Conservation (phyloP, 2,329 filamentous ascomycete genomes). For the Scedosporium minutisporum region DNA sequence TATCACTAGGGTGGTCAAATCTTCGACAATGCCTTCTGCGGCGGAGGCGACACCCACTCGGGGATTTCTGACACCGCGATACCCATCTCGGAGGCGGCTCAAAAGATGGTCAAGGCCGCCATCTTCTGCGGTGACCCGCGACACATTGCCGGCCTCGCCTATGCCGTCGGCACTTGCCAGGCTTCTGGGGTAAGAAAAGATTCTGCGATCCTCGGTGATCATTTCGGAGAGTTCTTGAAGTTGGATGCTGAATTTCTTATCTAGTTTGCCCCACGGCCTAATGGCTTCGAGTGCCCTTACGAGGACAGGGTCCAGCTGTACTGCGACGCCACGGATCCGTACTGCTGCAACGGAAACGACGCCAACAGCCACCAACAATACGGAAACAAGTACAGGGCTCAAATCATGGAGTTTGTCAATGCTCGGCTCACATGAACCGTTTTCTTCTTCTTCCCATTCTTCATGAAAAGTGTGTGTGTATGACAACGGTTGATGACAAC, state of each 20-base stretch:
- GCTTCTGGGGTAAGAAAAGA: constrained; percentile 40
- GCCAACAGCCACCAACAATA: constrained; percentile 53
- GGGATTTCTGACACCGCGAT: constrained; percentile 30
- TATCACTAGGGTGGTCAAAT: constrained; percentile 54
- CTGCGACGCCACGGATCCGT: constrained; percentile 54
- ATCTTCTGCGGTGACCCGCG: constrained; percentile 58
- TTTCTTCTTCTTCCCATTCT: background rate
- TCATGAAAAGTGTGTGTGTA: background rate
- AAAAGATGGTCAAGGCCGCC: constrained; percentile 49
- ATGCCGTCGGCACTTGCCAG: constrained; percentile 50
- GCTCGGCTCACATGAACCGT: constrained; percentile 14
- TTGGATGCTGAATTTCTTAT: background rate
- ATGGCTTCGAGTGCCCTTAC: constrained; percentile 47
- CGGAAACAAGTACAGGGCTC: constrained; percentile 49
- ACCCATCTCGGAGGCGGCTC: constrained; percentile 33
- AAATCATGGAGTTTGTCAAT: constrained; percentile 52
- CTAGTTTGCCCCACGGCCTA: constrained; percentile 51
- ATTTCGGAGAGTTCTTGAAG: background rate
- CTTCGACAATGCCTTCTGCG: constrained; percentile 53
- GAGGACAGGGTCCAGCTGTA: constrained; percentile 45
- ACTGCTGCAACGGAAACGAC: constrained; percentile 57
- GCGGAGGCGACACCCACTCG: constrained; percentile 42
- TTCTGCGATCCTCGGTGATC: background rate
- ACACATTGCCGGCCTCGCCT: constrained; percentile 43
- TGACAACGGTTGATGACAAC: background rate